Evolutionary conservation across 139 green algal genomes (phyloP), one percentile per base, ranked within the genome.

Genomic region (Chlorella sp.): DNA sequence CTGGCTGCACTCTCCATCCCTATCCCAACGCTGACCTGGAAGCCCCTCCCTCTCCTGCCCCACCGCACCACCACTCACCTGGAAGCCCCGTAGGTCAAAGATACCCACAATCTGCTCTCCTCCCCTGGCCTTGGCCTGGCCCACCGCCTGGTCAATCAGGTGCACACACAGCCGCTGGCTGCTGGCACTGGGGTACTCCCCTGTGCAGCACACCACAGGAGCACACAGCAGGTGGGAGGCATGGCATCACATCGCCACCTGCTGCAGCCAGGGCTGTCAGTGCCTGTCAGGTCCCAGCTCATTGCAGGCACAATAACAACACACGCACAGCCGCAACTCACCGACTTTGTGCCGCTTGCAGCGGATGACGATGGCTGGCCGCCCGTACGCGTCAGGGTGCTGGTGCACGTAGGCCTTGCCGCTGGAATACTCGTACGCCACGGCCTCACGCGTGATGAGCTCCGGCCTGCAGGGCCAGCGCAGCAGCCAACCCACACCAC

Each of bases 61-160:
- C 10, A 55, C 42, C 42, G 42, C 42, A 31, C 14, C 55, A 64
- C 14, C 55, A 64, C 4, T 64, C 1, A 75, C 64, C 5, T 75
- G 69, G 76, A 98, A 97, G 65, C 83, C 90, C 4, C 82, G 77
- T 55, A 98, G 83, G 75, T 98, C 94, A 68, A 97, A 97, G 49
- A 98, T 91, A 49, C 92, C 92, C 35, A 98, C 74, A 27, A 98
- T 79, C 70, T 93, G 93, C 68, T 96, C 88, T 23, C 77, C 69
- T 4, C 75, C 80, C 3, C 62, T 4, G 5, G 34, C 62, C 49
- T 69, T 69, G 20, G 59, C 61, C 4, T 30, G 32, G 1, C 71
- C 50, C 30, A 96, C 67, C 0, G 89, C 90, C 22, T 82, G 67
- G 64, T 97, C 88, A n/a, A 97, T 77, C 4, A 88, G 51, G 76